Percentiles rank a stretch among this genome's conserved stretches.
phyloP scores from a whole-genome alignment of 2,329 filamentous ascomycete genomes.

The Fusarium sp. region DNA sequence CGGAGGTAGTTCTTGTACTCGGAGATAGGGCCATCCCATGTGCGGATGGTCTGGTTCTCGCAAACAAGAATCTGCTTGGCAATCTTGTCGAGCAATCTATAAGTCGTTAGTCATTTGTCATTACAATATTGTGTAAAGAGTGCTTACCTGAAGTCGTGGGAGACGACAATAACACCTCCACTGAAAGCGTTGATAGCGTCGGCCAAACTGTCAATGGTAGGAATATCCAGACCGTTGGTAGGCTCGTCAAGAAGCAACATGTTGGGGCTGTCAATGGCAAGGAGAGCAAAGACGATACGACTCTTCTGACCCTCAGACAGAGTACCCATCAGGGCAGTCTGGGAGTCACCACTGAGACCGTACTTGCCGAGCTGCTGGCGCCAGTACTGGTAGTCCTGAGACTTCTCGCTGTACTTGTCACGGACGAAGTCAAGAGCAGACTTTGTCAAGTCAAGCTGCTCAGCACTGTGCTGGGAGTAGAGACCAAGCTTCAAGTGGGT shows the following conservation, averaged over 20 bases:
- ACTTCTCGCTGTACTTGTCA: constrained; percentile 89
- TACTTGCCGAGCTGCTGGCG: constrained; percentile 96
- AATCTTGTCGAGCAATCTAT: constrained; percentile 96
- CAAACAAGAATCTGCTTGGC: constrained; percentile 99
- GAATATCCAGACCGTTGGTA: constrained; percentile 99
- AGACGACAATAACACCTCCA: constrained; percentile 97
- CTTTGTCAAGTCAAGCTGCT: constrained; percentile 98
- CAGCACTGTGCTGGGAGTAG: constrained; percentile 98
- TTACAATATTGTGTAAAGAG: background rate
- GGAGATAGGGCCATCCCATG: constrained; percentile 89
- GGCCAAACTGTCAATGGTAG: constrained; percentile 96
- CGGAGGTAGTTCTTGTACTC: constrained; percentile 98
- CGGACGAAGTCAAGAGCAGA: constrained; percentile 97
- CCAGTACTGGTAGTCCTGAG: constrained; percentile 99
- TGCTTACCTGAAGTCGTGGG: constrained; percentile 96
- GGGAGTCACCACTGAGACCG: constrained; percentile 89
- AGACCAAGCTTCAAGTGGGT: constrained; percentile 98
- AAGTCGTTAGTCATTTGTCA: constrained; percentile 26
- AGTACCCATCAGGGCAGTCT: constrained; percentile 98
- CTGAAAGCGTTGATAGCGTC: constrained; percentile 97
- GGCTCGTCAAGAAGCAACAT: constrained; percentile 98
- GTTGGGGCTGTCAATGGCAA: constrained; percentile 96
- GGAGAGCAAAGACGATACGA: constrained; percentile 95
- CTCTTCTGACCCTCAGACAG: constrained; percentile 98
- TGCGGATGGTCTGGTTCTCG: constrained; percentile 92